These are phyloP conservation scores for Phytopythium delawarense DNA, from an alignment of 352 stramenopile genomes.

Conservation along the genomic window DNA sequence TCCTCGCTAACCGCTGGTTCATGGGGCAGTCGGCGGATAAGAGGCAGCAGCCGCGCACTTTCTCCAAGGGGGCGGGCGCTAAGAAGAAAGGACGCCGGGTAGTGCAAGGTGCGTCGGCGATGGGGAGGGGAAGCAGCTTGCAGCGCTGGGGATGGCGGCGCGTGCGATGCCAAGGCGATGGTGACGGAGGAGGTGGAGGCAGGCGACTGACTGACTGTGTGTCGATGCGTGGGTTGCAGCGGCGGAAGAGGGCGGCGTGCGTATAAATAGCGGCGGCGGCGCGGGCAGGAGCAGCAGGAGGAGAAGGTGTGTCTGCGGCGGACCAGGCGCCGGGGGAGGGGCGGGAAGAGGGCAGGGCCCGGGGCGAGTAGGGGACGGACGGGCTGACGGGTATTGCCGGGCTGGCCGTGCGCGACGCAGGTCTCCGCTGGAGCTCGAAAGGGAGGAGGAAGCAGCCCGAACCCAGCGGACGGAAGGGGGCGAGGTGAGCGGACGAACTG, in stretches of 20 bases:
- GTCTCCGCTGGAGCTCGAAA: not conserved
- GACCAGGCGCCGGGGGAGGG: not conserved
- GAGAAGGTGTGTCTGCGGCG: not conserved
- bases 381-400: not conserved
- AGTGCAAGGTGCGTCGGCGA: not conserved
- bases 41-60: not conserved
- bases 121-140: not conserved
- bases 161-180: too few species aligned
- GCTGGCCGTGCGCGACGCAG: not conserved
- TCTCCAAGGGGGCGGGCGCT: not conserved
- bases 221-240: not conserved
- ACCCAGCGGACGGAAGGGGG: not conserved
- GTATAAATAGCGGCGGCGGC: not conserved
- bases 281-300: not conserved
- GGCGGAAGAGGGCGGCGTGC: not conserved
- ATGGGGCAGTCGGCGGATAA: not conserved
- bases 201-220: not conserved
- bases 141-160: too few species aligned
- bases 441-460: not conserved
- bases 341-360: not conserved
- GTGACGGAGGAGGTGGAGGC: not conserved
- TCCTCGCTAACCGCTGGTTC: not conserved
- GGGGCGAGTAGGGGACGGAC: constrained; percentile 1
- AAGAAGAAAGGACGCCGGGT: not conserved
- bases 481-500: too few species aligned